phyloP scores from a whole-genome alignment of 176 grass and related monocot genomes.

The Secale cereale region DNA sequence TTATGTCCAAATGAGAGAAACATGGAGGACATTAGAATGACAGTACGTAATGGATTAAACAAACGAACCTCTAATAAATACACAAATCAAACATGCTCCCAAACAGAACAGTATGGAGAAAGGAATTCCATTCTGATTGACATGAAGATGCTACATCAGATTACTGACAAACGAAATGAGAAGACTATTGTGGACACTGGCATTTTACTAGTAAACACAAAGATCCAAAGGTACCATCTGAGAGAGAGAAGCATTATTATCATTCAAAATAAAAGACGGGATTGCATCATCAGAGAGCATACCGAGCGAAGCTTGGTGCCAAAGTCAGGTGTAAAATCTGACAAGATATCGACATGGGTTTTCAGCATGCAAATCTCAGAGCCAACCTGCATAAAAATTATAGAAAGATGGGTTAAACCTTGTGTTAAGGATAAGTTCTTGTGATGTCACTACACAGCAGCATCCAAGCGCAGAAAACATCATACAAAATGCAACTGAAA shows the following conservation, averaged over 20 bases:
- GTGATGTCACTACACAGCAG: not conserved
- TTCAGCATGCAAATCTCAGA: conserved; percentile 65
- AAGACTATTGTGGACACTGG: not conserved
- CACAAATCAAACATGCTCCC: not conserved
- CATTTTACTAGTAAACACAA: not conserved
- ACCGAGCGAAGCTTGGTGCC: conserved; percentile 55
- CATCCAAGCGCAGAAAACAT: not conserved
- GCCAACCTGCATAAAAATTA: conserved; percentile 38
- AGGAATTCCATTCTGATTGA: not conserved
- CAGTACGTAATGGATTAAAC: not conserved
- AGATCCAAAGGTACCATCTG: not conserved
- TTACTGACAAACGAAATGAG: not conserved
- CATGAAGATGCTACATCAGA: not conserved
- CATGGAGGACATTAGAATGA: not conserved
- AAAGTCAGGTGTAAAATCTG: conserved; percentile 70
- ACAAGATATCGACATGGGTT: conserved; percentile 75
- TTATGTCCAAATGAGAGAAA: not conserved
- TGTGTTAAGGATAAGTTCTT: not conserved
- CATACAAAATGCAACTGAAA: not conserved
- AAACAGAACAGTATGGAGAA: not conserved
- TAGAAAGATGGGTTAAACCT: not conserved
- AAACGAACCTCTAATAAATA: not conserved
- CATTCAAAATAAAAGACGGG: not conserved
- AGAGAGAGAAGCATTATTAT: not conserved
- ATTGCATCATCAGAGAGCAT: conserved; percentile 2